These are phyloP conservation scores for Cyclocybe cylindracea DNA, from an alignment of 768 basidiomycete species.

Conservation along the genomic window DNA sequence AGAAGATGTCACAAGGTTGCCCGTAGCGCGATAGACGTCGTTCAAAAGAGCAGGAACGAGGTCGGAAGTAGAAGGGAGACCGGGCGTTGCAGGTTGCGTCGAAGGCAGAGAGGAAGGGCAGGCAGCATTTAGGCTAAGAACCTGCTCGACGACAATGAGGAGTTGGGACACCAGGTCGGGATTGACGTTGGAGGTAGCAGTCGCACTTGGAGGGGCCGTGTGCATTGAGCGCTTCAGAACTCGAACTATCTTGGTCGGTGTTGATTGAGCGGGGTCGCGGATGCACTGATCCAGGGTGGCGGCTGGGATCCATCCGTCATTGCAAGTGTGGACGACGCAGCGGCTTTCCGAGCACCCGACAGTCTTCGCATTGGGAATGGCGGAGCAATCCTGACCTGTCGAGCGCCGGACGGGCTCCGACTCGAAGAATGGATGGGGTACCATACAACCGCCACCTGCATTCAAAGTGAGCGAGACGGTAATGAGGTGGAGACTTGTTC, in stretches of 20 bases:
- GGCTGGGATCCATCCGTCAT: slow-evolving; percentile 27
- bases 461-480: background rate
- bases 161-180: slow-evolving; percentile 18
- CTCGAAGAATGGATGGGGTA: slow-evolving; percentile 33
- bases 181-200: slow-evolving; percentile 11
- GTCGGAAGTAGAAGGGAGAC: slow-evolving; percentile 5
- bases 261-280: background rate
- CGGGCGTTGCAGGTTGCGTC: background rate
- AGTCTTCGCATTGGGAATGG: slow-evolving; percentile 23
- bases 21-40: slow-evolving; percentile 18
- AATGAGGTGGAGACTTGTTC: background rate
- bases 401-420: slow-evolving; percentile 1
- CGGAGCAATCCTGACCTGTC: slow-evolving; percentile 29
- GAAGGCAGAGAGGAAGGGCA: slow-evolving; percentile 1
- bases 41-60: slow-evolving; percentile 17
- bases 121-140: slow-evolving; percentile 17
- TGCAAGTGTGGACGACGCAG: slow-evolving; percentile 30
- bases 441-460: slow-evolving; percentile 42
- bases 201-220: slow-evolving; percentile 2
- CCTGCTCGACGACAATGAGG: slow-evolving; percentile 17
- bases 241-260: slow-evolving; percentile 12
- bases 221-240: slow-evolving; percentile 18
- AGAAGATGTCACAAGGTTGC: slow-evolving; percentile 20
- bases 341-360: slow-evolving; percentile 23
- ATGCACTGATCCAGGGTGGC: slow-evolving; percentile 20